Conservation (phyloP, 371 early-diverging fungal genomes). For the Gilbertella persicaria region DNA sequence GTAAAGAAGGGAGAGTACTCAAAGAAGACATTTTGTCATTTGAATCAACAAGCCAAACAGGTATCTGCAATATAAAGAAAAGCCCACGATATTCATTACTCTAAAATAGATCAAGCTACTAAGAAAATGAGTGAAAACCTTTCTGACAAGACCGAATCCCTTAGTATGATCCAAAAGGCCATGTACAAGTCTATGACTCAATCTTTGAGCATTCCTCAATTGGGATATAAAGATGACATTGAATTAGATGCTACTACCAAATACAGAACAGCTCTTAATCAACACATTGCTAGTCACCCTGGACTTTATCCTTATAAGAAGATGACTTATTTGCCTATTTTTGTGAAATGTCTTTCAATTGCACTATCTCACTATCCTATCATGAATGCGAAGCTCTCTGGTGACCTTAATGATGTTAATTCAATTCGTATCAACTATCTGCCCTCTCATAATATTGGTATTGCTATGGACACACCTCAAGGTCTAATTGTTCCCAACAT, state of each 20-base stretch:
- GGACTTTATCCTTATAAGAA: slow-evolving; percentile 64
- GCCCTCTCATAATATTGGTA: slow-evolving; percentile 85
- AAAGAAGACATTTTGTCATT: slow-evolving; percentile 88
- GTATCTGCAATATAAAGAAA: slow-evolving; percentile 32
- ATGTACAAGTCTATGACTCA: slow-evolving; percentile 97
- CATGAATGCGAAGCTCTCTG: slow-evolving; percentile 79
- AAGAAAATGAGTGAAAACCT: neutral
- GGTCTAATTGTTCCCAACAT: slow-evolving; percentile 95
- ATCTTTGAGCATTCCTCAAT: slow-evolving; percentile 91
- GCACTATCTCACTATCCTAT: slow-evolving; percentile 86
- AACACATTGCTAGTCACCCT: slow-evolving; percentile 40
- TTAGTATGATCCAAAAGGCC: slow-evolving; percentile 88
- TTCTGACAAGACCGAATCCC: slow-evolving; percentile 41
- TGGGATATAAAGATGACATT: slow-evolving; percentile 94
- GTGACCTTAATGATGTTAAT: slow-evolving; percentile 42
- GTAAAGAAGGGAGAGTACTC: slow-evolving; percentile 84
- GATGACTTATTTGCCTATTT: slow-evolving; percentile 93
- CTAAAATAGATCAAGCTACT: neutral
- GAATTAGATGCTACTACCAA: slow-evolving; percentile 68
- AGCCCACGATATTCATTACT: too few species aligned
- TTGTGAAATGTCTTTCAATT: slow-evolving; percentile 89
- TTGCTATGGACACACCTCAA: slow-evolving; percentile 96
- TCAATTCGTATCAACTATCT: slow-evolving; percentile 72
- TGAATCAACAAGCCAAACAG: slow-evolving; percentile 15
- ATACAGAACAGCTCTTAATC: slow-evolving; percentile 74